Evolutionary conservation across 1,284 basidiomycete species (phyloP).

Genomic region (Cystobasidium slooffiae): DNA sequence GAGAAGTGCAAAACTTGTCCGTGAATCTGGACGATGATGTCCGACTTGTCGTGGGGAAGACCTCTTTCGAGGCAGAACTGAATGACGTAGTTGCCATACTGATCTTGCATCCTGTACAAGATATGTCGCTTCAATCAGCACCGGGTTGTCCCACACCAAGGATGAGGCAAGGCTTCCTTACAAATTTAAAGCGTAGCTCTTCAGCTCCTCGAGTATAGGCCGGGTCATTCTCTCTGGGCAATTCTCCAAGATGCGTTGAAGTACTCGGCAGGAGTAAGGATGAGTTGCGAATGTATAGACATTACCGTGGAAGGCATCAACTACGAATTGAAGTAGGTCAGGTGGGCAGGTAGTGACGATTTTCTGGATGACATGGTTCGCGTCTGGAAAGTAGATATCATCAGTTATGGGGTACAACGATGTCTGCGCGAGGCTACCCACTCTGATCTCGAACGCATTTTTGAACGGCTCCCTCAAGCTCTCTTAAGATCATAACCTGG

Average conservation of each 20-base stretch:
- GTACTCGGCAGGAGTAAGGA: slow-evolving; percentile 91
- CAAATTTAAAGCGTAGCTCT: slow-evolving; percentile 69
- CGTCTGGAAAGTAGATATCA: slow-evolving; percentile 13
- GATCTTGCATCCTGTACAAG: slow-evolving; percentile 55
- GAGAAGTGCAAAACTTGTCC: slow-evolving; percentile 72
- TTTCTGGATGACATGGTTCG: slow-evolving; percentile 73
- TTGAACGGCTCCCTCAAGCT: slow-evolving; percentile 80
- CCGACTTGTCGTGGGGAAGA: slow-evolving; percentile 68
- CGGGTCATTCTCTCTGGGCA: slow-evolving; percentile 71
- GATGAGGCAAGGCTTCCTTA: slow-evolving; percentile 17
- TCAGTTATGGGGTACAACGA: slow-evolving; percentile 30
- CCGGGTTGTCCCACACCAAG: neutral
- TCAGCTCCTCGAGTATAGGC: slow-evolving; percentile 81
- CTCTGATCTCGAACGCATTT: slow-evolving; percentile 81
- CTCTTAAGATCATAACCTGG: slow-evolving; percentile 73
- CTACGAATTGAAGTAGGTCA: slow-evolving; percentile 74
- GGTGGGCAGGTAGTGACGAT: slow-evolving; percentile 79
- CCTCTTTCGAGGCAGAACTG: slow-evolving; percentile 91
- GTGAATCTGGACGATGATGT: slow-evolving; percentile 72
- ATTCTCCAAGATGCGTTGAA: slow-evolving; percentile 90
- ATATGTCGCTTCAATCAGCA: neutral
- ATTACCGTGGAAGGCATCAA: slow-evolving; percentile 73
- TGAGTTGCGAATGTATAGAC: slow-evolving; percentile 86
- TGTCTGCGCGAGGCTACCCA: slow-evolving; percentile 50
- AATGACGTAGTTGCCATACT: slow-evolving; percentile 58